phyloP scores from a whole-genome alignment of 1,284 basidiomycete species.

The Ceratobasidium sp. region DNA sequence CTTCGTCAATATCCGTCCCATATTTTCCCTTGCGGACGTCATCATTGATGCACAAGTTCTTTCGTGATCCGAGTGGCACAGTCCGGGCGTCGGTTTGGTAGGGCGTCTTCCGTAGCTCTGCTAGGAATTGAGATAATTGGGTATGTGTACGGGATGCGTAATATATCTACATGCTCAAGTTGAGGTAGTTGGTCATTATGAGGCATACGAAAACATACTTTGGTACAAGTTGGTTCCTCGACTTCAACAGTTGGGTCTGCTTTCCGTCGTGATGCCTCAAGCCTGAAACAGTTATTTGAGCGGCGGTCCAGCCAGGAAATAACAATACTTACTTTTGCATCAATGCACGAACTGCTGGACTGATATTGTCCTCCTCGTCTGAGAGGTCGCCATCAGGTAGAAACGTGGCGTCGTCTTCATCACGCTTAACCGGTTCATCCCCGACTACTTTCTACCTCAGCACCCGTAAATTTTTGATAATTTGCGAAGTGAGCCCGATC shows the following conservation, averaged over 20 bases:
- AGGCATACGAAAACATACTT: conserved; percentile 47
- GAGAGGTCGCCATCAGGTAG: conserved; percentile 61
- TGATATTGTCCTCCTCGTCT: conserved; percentile 66
- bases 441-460: conserved; percentile 46
- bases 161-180: conserved; percentile 61
- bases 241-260: conserved; percentile 36
- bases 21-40: conserved; percentile 60
- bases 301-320: background rate
- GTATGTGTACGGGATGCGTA: conserved; percentile 96
- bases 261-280: conserved; percentile 33
- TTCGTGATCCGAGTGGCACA: conserved; percentile 88
- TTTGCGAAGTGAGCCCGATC: conserved; percentile 43
- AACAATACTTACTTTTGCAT: conserved; percentile 70
- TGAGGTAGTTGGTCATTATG: background rate
- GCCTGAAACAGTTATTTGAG: conserved; percentile 16
- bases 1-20: conserved; percentile 87
- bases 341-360: conserved; percentile 78
- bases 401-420: conserved; percentile 61
- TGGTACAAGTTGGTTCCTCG: conserved; percentile 67
- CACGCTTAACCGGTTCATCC: conserved; percentile 46
- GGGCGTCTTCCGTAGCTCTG: conserved; percentile 72
- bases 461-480: conserved; percentile 40
- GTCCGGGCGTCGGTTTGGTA: conserved; percentile 56
- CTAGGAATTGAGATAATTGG: conserved; percentile 89
- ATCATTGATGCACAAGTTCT: conserved; percentile 93